These are phyloP conservation scores for Metschnikowia proteae DNA, from an alignment of 805 yeast species.

Conservation along the genomic window DNA sequence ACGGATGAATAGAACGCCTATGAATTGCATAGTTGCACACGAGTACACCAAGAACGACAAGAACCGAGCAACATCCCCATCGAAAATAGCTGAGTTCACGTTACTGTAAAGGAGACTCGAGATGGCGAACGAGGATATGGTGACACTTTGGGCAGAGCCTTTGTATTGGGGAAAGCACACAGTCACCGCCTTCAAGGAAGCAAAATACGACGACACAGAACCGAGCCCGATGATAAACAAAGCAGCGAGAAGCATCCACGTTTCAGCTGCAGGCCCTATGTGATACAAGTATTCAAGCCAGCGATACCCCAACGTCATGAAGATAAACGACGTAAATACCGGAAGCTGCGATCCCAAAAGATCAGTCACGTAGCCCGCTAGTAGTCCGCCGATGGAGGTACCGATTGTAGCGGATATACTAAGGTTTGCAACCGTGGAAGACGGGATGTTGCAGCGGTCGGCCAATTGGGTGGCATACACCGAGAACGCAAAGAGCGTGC, in stretches of 20 bases:
- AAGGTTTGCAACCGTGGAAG: conserved; percentile 29
- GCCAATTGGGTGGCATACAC: conserved; percentile 33
- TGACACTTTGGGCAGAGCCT: conserved; percentile 35
- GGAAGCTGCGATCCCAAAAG: conserved; percentile 33
- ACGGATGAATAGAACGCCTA: conserved; percentile 31
- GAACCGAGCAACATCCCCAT: conserved; percentile 23
- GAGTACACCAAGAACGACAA: conserved; percentile 22
- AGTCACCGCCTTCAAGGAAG: conserved; percentile 33
- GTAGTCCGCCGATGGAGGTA: conserved; percentile 30
- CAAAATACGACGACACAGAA: conserved; percentile 32
- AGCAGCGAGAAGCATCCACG: conserved; percentile 19
- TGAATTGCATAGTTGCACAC: conserved; percentile 22
- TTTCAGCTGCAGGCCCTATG: conserved; percentile 18
- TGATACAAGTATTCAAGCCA: conserved; percentile 25
- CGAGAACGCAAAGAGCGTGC: conserved; percentile 33
- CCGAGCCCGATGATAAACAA: conserved; percentile 34
- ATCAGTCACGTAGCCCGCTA: conserved; percentile 33
- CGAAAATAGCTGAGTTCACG: conserved; percentile 19
- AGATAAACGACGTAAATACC: conserved; percentile 24
- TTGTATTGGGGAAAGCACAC: conserved; percentile 29
- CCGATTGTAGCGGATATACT: conserved; percentile 32
- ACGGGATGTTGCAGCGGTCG: conserved; percentile 25
- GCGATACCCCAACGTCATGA: conserved; percentile 26
- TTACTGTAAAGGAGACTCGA: conserved; percentile 27
- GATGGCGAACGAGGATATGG: conserved; percentile 37